phyloP scores from a whole-genome alignment of 2,329 filamentous ascomycete species.

The Aspergillus quadrilineatus region DNA sequence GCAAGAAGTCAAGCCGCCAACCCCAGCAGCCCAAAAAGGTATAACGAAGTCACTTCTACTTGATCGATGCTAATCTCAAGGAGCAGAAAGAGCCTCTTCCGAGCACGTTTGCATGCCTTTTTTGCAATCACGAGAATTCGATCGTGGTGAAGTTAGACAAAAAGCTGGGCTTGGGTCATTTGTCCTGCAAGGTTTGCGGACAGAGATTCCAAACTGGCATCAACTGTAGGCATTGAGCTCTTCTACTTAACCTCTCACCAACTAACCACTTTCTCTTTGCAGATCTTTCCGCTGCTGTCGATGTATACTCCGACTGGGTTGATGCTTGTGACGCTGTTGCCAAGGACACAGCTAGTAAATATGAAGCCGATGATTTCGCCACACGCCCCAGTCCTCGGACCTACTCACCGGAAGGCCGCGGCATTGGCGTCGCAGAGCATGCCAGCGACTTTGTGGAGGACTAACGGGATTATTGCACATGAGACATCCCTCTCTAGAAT shows the following conservation, averaged over 20 bases:
- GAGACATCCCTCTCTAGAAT: conserved; percentile 15
- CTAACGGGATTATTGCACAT: conserved; percentile 25
- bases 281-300: conserved; percentile 88
- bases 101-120: conserved; percentile 91
- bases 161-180: conserved; percentile 79
- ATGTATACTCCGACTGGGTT: conserved; percentile 98
- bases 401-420: conserved; percentile 21
- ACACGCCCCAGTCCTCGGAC: conserved; percentile 20
- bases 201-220: conserved; percentile 91
- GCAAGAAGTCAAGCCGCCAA: conserved; percentile 81
- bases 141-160: conserved; percentile 91
- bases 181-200: conserved; percentile 89
- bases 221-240: conserved; percentile 66
- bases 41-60: conserved; percentile 21
- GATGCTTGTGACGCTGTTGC: conserved; percentile 81
- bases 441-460: conserved; percentile 30
- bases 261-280: background rate
- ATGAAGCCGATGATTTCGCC: conserved; percentile 26
- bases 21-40: conserved; percentile 82
- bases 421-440: conserved; percentile 14
- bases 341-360: conserved; percentile 54
- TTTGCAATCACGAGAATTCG: conserved; percentile 96
- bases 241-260: background rate
- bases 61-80: conserved; percentile 13
- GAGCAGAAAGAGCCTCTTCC: conserved; percentile 48